Base-by-base conservation (phyloP, 352 stramenopile species). In the Blastocystis hominis region DNA sequence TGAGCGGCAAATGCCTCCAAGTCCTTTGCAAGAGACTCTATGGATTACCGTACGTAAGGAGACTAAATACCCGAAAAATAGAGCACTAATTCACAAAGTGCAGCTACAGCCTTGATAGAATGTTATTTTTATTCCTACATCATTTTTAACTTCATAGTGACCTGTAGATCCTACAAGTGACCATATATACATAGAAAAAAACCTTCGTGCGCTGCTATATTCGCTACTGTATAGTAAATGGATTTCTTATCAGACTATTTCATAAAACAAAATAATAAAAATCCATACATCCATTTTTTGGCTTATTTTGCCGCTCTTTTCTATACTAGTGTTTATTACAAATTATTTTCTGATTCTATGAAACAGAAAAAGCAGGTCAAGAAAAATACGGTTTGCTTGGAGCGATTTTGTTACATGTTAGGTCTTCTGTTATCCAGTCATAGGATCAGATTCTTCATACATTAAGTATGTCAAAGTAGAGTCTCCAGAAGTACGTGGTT, bases 1-100 rank as follows among this genome's bases (percentile, higher is more conserved):
- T 84, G 72, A 15, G 36, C 72, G 6, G 47, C 66, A 47, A 84
- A 84, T 9, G 72, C 72, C 42, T 84, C 72, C n/a, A 84, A 66
- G 47, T 84, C 72, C 50, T 64, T 84, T 24, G 72, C 72, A 55
- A 84, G 42, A 4, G 30, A 10, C 20, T 84, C 72, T 84, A 68
- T 59, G 2, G 38, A 30, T 3, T 4, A 36, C 17, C 7, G 9
- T 7, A 0, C 55, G 17, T 30, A 30, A 30, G 0, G 24, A 30
- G 0, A 10, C 38, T 2, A 30, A 54, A 13, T 54, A 77, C 66
- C 66, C 6, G 72, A 59, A 46, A 38, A 84, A 24, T 47, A 38
- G 36, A 84, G 54, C 10, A 84, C 72, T 6, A 46, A 7, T 84
- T 84, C 72, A 68, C 72, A 68, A 1, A 84, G 30, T 53, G 24